phyloP scores from a whole-genome alignment of 345 rosid species.

The Brassica carinata region DNA sequence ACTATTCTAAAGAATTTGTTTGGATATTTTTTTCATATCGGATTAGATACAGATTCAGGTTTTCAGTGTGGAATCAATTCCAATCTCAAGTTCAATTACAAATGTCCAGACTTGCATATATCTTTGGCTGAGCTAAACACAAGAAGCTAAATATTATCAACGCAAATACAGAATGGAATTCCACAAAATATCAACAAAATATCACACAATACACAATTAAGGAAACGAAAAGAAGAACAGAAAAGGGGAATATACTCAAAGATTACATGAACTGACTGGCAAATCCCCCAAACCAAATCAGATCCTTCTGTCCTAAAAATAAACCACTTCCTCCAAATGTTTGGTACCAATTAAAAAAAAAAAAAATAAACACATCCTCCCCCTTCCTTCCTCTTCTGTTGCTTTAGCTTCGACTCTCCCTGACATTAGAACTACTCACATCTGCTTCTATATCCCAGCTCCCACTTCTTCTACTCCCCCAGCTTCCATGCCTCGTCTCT shows the following conservation, averaged over 20 bases:
- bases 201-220: conserved; percentile 22
- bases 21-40: too few relatives aligned
- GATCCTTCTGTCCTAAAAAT: conserved; percentile 27
- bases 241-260: conserved; percentile 1
- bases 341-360: conserved; percentile 2
- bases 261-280: conserved; percentile 27
- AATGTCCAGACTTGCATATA: too few relatives aligned
- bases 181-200: conserved; percentile 27
- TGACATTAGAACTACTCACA: conserved; percentile 55
- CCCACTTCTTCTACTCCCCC: conserved; percentile 63
- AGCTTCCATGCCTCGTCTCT: conserved; percentile 70
- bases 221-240: conserved; percentile 11
- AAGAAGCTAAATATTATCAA: too few relatives aligned
- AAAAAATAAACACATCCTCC: conserved; percentile 7
- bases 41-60: too few relatives aligned
- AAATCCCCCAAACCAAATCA: conserved; percentile 20
- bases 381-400: conserved; percentile 46
- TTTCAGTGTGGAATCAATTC: too few relatives aligned
- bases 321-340: neutral
- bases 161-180: neutral
- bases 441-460: conserved; percentile 69
- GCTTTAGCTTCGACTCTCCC: conserved; percentile 55
- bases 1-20: too few relatives aligned
- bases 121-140: neutral
- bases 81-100: too few relatives aligned